Conservation (phyloP, 768 basidiomycete genomes). For the Hericium alpestre region DNA sequence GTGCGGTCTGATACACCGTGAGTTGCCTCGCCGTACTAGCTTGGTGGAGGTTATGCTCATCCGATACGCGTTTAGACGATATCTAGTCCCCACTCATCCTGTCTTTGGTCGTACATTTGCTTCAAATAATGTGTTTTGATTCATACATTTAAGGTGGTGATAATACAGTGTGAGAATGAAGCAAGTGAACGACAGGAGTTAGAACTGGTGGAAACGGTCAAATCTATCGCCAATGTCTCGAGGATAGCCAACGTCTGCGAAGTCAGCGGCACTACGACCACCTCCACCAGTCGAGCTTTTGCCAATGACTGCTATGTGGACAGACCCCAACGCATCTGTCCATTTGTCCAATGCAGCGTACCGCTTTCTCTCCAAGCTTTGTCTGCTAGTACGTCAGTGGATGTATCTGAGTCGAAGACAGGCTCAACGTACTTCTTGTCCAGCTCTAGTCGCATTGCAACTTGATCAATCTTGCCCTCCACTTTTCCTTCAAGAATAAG, state of each 20-base stretch:
- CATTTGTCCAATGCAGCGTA: conserved; percentile 74
- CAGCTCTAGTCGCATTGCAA: conserved; percentile 83
- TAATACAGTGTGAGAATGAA: neutral
- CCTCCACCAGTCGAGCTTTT: conserved; percentile 44
- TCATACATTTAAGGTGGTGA: neutral
- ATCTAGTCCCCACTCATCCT: too few species aligned
- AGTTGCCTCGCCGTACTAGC: too few species aligned
- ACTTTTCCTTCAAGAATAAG: conserved; percentile 96
- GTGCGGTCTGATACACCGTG: neutral
- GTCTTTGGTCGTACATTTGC: too few species aligned
- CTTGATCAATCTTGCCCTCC: conserved; percentile 94
- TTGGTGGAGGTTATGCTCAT: too few species aligned
- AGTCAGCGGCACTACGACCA: conserved; percentile 5
- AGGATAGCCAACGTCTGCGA: conserved; percentile 1
- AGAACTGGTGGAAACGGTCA: neutral
- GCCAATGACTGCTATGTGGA: conserved; percentile 65
- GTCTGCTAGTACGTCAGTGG: conserved; percentile 32
- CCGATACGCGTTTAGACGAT: too few species aligned
- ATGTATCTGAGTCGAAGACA: neutral
- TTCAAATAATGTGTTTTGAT: neutral
- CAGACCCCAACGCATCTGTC: conserved; percentile 68
- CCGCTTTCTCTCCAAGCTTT: conserved; percentile 79
- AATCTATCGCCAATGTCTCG: neutral
- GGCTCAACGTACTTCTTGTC: conserved; percentile 60
- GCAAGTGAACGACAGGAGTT: neutral